Evolutionary conservation across 2,329 filamentous ascomycete species (phyloP), one percentile per base, ranked within the genome.

Genomic region (Elsinoe arachidis): DNA sequence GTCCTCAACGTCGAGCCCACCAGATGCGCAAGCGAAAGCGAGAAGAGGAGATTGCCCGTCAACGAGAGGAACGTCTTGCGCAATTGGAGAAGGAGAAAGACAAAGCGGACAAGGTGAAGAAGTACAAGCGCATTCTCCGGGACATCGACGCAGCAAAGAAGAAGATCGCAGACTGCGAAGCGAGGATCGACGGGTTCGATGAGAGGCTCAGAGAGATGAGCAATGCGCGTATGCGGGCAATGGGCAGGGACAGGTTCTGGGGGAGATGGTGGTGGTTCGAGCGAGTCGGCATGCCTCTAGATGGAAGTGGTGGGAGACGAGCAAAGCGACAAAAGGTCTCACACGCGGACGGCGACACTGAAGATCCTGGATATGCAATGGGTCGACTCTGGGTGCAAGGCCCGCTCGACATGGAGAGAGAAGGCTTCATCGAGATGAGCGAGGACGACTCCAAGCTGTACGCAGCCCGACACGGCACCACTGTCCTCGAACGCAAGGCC

Each of bases 241-340:
- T 99, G 23, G 93, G 93, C 60, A 92, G 93, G 70, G 93, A 99
- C 72, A 84, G 93, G 44, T 99, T 96, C 77, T 96, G 92, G 84
- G 97, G 99, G 72, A 84, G 92, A 56, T 99, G 97, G 73, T 97
- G 95, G 77, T 99, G 93, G 92, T 96, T 97, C 70, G 93, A 99
- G 73, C 86, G 92, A 61, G 99, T 97, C 67, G 93, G 91, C 21
- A 97, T 97, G 91, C 93, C 93, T 0, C 96, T 92, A 66, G 90
- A 81, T 33, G 93, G 93, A 3, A 97, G 92, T 1, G 87, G 90
- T 1, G 53, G 38, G 15, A 6, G 35, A 19, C 4, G 35, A n/a
- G 38, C 19, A 9, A 55, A 55, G 26, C 23, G 38, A 23, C 21
- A 30, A 6, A 49, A 56, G 43, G 54, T 37, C 23, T 34, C 26